Evolutionary conservation across 1,284 basidiomycete species (phyloP).

Genomic region (Irpex lacteus): DNA sequence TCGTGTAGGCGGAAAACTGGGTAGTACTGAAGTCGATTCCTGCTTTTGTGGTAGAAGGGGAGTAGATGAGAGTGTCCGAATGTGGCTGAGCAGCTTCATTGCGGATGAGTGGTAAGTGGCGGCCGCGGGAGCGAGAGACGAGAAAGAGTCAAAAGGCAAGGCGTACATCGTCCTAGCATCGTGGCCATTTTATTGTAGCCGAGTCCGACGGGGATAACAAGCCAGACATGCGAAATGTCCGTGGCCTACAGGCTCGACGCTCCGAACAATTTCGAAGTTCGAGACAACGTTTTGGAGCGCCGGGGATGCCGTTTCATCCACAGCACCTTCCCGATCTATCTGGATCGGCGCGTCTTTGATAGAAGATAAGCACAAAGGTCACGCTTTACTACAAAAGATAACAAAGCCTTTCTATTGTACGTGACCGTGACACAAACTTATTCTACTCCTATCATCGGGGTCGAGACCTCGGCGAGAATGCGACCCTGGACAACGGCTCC

Average conservation of each 20-base stretch:
- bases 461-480: neutral
- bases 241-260: neutral
- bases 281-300: neutral
- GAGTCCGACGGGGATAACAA: neutral
- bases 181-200: neutral
- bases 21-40: neutral
- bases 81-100: neutral
- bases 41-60: neutral
- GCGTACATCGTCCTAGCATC: neutral
- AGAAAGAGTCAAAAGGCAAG: neutral
- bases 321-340: neutral
- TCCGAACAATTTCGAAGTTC: neutral
- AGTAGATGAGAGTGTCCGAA: neutral
- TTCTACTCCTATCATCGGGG: too few relatives aligned
- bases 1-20: neutral
- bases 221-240: neutral
- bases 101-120: too few relatives aligned
- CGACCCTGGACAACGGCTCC: neutral
- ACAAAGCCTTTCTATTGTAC: neutral
- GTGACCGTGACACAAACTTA: neutral
- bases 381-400: neutral
- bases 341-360: neutral
- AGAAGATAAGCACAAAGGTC: neutral
- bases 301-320: neutral
- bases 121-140: neutral